Conservation (phyloP, 306 rosid genomes). For the Cucurbita moschata region DNA sequence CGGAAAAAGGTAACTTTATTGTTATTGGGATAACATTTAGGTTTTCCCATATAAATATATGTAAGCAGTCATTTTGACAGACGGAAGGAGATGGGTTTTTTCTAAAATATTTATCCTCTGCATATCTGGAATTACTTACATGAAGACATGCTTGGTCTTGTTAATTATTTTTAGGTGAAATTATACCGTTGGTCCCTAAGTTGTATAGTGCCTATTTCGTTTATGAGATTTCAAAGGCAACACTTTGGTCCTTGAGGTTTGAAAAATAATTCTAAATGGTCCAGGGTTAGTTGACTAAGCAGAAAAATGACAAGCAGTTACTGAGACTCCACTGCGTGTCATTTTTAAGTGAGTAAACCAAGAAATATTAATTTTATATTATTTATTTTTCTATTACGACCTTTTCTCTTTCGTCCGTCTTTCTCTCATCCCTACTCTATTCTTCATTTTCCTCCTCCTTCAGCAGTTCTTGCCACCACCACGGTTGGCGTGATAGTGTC, state of each 20-base stretch:
- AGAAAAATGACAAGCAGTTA: neutral
- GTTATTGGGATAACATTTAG: neutral
- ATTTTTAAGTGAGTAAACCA: neutral
- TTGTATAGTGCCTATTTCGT: neutral
- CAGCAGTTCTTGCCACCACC: neutral
- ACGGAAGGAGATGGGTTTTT: neutral
- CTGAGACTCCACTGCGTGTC: neutral
- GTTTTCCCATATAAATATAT: neutral
- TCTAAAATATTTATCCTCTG: neutral
- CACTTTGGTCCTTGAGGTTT: neutral
- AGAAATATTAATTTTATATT: too few species aligned
- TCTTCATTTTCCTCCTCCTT: neutral
- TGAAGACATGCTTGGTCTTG: too few species aligned
- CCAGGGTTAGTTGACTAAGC: neutral
- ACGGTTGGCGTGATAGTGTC: too few species aligned
- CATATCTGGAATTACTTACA: neutral
- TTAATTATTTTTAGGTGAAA: too few species aligned
- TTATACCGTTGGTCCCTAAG: neutral
- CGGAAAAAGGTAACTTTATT: conserved; percentile 60
- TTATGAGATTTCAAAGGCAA: too few species aligned
- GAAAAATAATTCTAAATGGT: neutral
- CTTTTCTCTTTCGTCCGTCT: neutral
- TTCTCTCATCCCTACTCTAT: neutral
- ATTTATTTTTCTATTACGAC: neutral
- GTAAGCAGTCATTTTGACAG: neutral